A percentile compares a stretch with the other conserved stretches of the same genome.
Conservation (phyloP, 2,329 filamentous ascomycete species). For the Hypomyces perniciosus region DNA sequence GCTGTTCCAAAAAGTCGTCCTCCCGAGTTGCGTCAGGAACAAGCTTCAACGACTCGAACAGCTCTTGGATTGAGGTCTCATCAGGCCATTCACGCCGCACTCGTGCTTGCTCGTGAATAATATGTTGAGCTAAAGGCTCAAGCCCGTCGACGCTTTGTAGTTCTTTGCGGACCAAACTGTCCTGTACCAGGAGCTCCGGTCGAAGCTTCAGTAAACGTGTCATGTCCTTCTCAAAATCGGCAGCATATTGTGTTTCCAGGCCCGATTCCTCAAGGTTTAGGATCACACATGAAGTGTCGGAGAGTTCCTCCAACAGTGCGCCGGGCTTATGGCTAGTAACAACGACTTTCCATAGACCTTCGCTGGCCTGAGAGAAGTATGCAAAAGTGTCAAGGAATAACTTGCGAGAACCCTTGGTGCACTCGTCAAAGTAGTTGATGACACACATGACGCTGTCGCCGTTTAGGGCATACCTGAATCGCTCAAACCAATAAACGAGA, state of each 20-base stretch:
- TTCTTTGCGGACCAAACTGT: slow-evolving; percentile 11
- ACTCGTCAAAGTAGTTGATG: slow-evolving; percentile 13
- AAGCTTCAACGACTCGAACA: slow-evolving; percentile 5
- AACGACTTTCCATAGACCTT: slow-evolving; percentile 11
- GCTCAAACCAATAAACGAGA: slow-evolving; percentile 11
- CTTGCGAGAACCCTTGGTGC: slow-evolving; percentile 13
- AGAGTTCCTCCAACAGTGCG: slow-evolving; percentile 8
- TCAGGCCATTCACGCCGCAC: slow-evolving; percentile 7
- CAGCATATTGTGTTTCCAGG: background rate
- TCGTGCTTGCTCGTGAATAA: slow-evolving; percentile 11
- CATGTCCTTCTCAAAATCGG: background rate
- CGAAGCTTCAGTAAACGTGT: slow-evolving; percentile 8
- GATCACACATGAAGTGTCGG: slow-evolving; percentile 5
- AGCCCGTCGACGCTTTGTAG: slow-evolving; percentile 15
- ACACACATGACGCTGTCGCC: slow-evolving; percentile 13
- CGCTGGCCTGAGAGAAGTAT: slow-evolving; percentile 8
- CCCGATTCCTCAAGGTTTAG: slow-evolving; percentile 3
- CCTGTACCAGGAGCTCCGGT: slow-evolving; percentile 10
- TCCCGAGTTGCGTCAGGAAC: background rate
- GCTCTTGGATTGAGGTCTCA: slow-evolving; percentile 1
- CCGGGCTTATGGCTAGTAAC: slow-evolving; percentile 12
- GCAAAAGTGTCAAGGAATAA: slow-evolving; percentile 11
- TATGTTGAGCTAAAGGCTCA: slow-evolving; percentile 5
- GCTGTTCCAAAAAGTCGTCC: slow-evolving; percentile 3
- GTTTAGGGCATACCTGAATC: slow-evolving; percentile 11